phyloP scores from a whole-genome alignment of 2,329 filamentous ascomycete species.

The Colletotrichum euphorbiae region DNA sequence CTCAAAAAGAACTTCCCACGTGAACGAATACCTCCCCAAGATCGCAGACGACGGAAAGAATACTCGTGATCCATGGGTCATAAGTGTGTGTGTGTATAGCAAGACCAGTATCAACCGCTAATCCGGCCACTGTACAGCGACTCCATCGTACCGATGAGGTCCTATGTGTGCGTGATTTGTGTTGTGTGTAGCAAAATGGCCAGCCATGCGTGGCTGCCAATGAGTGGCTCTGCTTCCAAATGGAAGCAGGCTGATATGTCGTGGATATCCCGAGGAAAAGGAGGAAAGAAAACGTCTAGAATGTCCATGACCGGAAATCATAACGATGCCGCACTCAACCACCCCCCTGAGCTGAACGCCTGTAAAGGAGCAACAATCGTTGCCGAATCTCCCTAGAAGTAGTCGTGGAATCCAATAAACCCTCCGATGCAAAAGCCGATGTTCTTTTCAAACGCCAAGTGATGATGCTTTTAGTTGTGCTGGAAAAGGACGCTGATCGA shows the following conservation, averaged over 20 bases:
- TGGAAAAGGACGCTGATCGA: slow-evolving; percentile 93
- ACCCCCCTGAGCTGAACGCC: slow-evolving; percentile 36
- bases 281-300: slow-evolving; percentile 35
- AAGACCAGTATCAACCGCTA: slow-evolving; percentile 33
- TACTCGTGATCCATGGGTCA: slow-evolving; percentile 24
- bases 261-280: slow-evolving; percentile 17
- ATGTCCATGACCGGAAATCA: slow-evolving; percentile 19
- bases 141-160: slow-evolving; percentile 30
- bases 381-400: slow-evolving; percentile 30
- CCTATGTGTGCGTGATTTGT: slow-evolving; percentile 4
- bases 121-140: slow-evolving; percentile 28
- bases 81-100: slow-evolving; percentile 34
- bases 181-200: slow-evolving; percentile 32
- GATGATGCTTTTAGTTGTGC: slow-evolving; percentile 41
- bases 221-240: slow-evolving; percentile 14
- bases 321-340: slow-evolving; percentile 34
- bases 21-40: slow-evolving; percentile 15
- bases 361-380: slow-evolving; percentile 31
- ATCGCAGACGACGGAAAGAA: slow-evolving; percentile 9
- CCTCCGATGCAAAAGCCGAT: slow-evolving; percentile 39
- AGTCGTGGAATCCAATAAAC: slow-evolving; percentile 39
- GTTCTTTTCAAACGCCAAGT: slow-evolving; percentile 38
- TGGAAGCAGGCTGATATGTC: slow-evolving; percentile 32
- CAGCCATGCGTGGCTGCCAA: slow-evolving; percentile 17
- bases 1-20: slow-evolving; percentile 5